phyloP scores from a whole-genome alignment of 441 rosid species.

The Pelargonium myrrhifolium region DNA sequence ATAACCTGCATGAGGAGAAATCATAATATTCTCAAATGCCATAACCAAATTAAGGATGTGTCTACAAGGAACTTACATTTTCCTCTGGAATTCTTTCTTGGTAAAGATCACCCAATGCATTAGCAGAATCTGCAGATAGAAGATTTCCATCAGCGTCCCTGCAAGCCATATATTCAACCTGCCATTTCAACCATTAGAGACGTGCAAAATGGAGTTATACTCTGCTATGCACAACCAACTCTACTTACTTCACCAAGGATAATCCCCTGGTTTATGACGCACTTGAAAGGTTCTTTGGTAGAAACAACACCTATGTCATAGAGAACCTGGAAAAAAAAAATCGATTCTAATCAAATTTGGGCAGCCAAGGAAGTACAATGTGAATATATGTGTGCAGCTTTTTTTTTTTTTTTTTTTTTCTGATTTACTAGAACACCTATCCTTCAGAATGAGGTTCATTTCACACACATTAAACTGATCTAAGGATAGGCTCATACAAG shows the following conservation, averaged over 20 bases:
- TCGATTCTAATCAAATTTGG: neutral
- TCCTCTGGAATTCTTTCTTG: slow-evolving; percentile 63
- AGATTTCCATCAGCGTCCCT: slow-evolving; percentile 63
- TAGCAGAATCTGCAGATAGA: slow-evolving; percentile 58
- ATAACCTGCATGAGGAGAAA: slow-evolving; percentile 39
- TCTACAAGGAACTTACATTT: slow-evolving; percentile 38
- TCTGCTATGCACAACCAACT: slow-evolving; percentile 9
- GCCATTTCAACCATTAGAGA: slow-evolving; percentile 32
- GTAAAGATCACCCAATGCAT: slow-evolving; percentile 34
- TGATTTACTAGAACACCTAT: neutral
- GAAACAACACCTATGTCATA: slow-evolving; percentile 89
- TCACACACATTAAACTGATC: neutral
- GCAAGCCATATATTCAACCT: slow-evolving; percentile 83
- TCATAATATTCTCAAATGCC: slow-evolving; percentile 1
- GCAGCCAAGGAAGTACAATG: neutral
- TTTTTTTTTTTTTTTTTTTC: slow-evolving; percentile 2
- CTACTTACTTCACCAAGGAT: slow-evolving; percentile 88
- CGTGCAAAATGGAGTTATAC: slow-evolving; percentile 6
- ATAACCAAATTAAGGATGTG: neutral
- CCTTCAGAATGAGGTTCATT: neutral
- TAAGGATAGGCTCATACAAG: slow-evolving; percentile 1
- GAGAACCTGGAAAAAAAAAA: slow-evolving; percentile 51
- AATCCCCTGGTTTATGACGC: slow-evolving; percentile 97
- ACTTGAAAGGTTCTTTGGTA: slow-evolving; percentile 87
- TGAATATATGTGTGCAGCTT: slow-evolving; percentile 12